Base-by-base conservation (phyloP, 169 alveolate genomes). In the Hammondia hammondi region DNA sequence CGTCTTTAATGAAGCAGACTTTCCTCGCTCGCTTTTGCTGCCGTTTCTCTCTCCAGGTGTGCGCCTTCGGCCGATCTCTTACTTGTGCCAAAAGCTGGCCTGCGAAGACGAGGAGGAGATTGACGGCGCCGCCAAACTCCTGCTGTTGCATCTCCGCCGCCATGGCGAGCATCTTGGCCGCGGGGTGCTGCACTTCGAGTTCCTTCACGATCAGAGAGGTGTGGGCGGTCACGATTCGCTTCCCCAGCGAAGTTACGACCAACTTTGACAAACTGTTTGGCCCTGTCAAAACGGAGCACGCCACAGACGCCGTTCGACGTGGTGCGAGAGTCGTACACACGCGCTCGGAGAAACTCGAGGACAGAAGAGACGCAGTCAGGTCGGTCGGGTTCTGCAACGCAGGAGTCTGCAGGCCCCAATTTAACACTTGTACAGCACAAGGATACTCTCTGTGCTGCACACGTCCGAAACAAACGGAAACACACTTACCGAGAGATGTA, bases 101-200 rank as follows among this genome's bases (percentile, higher is more conserved):
- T 43, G 99, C 99, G 45, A 99, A 94, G 43, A 99, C 97, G 94
- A 99, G 98, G 77, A 99, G 99, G 24, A 99, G 97, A 98, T 99
- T 99, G 72, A 99, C 98, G 90, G 99, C 99, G 95, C 99, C 99
- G 9, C 99, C 99, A 91, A 98, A 98, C 97, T 99, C 99, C 85
- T 96, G 97, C 91, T 99, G 99, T 94, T 96, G 96, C 95, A 95
- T 91, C 43, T 99, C 98, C 39, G 99, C 99, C n/a, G 99, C 99
- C 98, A 98, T 97, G 70, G 98, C 99, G 71, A 99, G 96, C 97
- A 99, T 98, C 96, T 99, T 99, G 32, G 99, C 99, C 52, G 99
- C 99, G 52, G 99, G 99, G 96, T 99, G 99, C 96, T 98, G 98
- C 70, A 99, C 99, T 92, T 99, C 99, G 70, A 99, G 96, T 94